phyloP scores from a whole-genome alignment of 2,329 filamentous ascomycete genomes.

The Cordyceps javanica region DNA sequence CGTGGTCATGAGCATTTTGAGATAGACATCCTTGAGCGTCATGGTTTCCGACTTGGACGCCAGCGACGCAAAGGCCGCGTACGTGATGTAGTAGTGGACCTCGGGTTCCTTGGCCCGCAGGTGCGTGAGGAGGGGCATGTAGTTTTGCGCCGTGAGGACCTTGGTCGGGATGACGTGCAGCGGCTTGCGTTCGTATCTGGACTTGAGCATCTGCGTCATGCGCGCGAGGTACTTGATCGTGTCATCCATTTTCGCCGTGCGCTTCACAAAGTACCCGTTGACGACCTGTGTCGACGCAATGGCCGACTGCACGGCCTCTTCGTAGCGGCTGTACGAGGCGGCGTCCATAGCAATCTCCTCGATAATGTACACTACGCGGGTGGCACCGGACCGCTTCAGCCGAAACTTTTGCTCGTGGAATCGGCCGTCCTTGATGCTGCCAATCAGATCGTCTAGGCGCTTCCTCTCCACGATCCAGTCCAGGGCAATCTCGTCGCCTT shows the following conservation, averaged over 20 bases:
- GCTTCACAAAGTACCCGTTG: conserved; percentile 73
- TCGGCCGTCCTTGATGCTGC: conserved; percentile 74
- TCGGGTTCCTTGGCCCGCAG: conserved; percentile 47
- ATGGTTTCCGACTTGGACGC: conserved; percentile 70
- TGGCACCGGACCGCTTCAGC: conserved; percentile 63
- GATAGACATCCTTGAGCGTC: conserved; percentile 66
- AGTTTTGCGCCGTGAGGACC: conserved; percentile 58
- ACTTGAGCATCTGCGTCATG: conserved; percentile 64
- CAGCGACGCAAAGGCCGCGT: conserved; percentile 64
- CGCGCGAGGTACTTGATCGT: conserved; percentile 68
- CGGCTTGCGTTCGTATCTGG: conserved; percentile 53
- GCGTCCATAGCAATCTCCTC: conserved; percentile 63
- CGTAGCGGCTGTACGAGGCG: conserved; percentile 48
- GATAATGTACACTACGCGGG: conserved; percentile 71
- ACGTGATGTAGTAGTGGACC: conserved; percentile 56
- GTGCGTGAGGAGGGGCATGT: conserved; percentile 56
- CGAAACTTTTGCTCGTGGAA: conserved; percentile 84
- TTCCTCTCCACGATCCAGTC: conserved; percentile 81
- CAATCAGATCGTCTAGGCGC: conserved; percentile 70
- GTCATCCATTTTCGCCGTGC: conserved; percentile 69
- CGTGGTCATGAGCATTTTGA: conserved; percentile 84
- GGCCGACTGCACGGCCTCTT: conserved; percentile 63
- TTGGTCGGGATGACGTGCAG: conserved; percentile 61
- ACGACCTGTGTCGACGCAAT: conserved; percentile 74
- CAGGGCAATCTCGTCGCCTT: conserved; percentile 65